Evolutionary conservation across 139 green algal species (phyloP), one percentile per base, ranked within the genome.

Genomic region (Chlorella sp.): DNA sequence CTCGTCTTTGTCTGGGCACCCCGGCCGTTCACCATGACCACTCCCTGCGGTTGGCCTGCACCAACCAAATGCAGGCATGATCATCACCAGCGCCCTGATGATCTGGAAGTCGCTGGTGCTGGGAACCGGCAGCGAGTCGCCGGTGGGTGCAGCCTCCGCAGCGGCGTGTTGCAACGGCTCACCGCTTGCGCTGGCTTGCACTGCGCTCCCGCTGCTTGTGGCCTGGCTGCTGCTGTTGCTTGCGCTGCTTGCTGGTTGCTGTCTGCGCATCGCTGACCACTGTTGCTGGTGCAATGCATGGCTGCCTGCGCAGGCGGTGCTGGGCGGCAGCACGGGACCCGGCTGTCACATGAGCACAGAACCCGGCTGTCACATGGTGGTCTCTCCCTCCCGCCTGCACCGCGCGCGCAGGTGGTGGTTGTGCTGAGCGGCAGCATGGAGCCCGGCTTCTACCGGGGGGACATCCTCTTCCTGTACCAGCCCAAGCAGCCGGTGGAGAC

Each of bases 371-470:
- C n/a, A n/a, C n/a, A n/a, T n/a, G n/a, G n/a, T n/a, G n/a, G n/a
- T n/a, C n/a, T n/a, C n/a, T n/a, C n/a, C n/a, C n/a, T n/a, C n/a
- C n/a, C n/a, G n/a, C n/a, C n/a, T n/a, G n/a, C n/a, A n/a, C n/a
- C 51, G 51, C 11, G 46, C 11, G 46, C 46, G 36, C 92, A 97
- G 94, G 94, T 99, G 34, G 97, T 99, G 41, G 97, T 99, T 22
- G 97, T 99, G 22, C 90, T 99, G 20, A 97, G 92, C 76, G 97
- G 97, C 7, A 98, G 93, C 90, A 99, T 99, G 97, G 97, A 99
- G 88, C 97, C 97, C 8, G 97, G 90, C 0, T 99, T 99, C 84
- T 94, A 97, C 73, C 87, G 97, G 2, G 97, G 97, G 0, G 97
- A 99, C 91, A 99, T 99, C 73, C 91, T 99, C 30, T 99, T 99